These are phyloP conservation scores for Globisporangium nunn DNA, from an alignment of 352 stramenopile species.

Conservation along the genomic window DNA sequence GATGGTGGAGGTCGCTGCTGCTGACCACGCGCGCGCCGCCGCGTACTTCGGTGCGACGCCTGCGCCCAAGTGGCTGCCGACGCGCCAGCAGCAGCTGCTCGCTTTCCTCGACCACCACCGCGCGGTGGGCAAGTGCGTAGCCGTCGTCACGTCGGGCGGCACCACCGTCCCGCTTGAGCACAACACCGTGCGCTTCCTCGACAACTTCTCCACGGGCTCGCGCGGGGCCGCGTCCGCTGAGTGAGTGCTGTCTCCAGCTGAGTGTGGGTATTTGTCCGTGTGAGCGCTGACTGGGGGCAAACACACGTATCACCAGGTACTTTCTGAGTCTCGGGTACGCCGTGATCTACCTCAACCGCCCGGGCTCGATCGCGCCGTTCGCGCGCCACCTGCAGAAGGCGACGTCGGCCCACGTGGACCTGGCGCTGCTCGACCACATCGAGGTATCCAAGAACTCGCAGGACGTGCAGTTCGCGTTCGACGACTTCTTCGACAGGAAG, in stretches of 20 bases:
- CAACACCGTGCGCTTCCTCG: constrained; percentile 94
- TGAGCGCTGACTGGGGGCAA: constrained; percentile 13
- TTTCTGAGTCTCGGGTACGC: constrained; percentile 93
- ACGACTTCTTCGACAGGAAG: constrained; percentile 31
- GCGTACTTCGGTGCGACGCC: constrained; percentile 53
- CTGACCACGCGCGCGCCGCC: constrained; percentile 16
- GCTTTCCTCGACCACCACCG: constrained; percentile 61
- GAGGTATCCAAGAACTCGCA: constrained; percentile 18
- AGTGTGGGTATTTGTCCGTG: not conserved
- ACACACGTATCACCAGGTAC: constrained; percentile 34
- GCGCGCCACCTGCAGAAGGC: constrained; percentile 57
- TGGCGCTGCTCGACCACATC: constrained; percentile 63
- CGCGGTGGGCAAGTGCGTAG: constrained; percentile 75
- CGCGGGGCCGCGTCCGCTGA: constrained; percentile 79
- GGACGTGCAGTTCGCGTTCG: constrained; percentile 27
- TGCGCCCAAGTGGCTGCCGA: constrained; percentile 25
- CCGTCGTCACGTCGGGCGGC: constrained; percentile 92
- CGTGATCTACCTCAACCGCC: constrained; percentile 94
- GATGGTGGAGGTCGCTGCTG: constrained; percentile 5
- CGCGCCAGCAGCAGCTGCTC: constrained; percentile 36
- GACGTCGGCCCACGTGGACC: constrained; percentile 49
- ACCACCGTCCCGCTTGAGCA: constrained; percentile 94
- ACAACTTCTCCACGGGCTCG: constrained; percentile 97
- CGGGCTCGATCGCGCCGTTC: constrained; percentile 84
- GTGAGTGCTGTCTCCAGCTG: constrained; percentile 15